phyloP scores from a whole-genome alignment of 108 stramenopile genomes.

The Schizochytrium sp. region DNA sequence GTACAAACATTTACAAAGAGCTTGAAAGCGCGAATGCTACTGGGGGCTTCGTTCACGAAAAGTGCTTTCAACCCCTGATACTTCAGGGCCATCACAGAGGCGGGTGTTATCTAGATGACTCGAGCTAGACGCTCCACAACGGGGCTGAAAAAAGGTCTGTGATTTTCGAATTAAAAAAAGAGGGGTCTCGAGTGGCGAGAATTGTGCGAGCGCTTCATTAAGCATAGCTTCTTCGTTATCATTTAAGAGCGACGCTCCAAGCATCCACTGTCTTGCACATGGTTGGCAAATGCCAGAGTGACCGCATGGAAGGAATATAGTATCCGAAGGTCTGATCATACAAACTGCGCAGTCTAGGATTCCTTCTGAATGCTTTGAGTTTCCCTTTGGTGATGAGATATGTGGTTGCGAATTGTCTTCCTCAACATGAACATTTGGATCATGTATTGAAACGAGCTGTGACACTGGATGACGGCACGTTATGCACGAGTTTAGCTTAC shows the following conservation, averaged over 20 bases:
- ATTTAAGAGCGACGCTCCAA: background rate
- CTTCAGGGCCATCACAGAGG: too few species aligned
- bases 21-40: too few species aligned
- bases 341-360: background rate
- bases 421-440: conserved; percentile 3
- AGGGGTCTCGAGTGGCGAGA: conserved; percentile 9
- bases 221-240: background rate
- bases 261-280: conserved; percentile 6
- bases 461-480: background rate
- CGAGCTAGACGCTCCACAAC: too few species aligned
- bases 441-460: background rate
- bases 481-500: conserved; percentile 4
- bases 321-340: conserved; percentile 10
- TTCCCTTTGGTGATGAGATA: too few species aligned
- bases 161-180: background rate
- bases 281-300: conserved; percentile 31
- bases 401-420: background rate
- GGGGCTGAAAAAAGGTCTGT: background rate
- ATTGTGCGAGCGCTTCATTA: conserved; percentile 1
- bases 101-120: too few species aligned
- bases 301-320: conserved; percentile 1
- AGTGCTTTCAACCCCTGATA: too few species aligned
- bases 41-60: too few species aligned
- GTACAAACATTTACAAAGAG: too few species aligned
- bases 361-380: background rate